Evolutionary conservation across 208 protist genomes (phyloP), one percentile per base, ranked within the genome.

Genomic region (Wallacemonas sp.): DNA sequence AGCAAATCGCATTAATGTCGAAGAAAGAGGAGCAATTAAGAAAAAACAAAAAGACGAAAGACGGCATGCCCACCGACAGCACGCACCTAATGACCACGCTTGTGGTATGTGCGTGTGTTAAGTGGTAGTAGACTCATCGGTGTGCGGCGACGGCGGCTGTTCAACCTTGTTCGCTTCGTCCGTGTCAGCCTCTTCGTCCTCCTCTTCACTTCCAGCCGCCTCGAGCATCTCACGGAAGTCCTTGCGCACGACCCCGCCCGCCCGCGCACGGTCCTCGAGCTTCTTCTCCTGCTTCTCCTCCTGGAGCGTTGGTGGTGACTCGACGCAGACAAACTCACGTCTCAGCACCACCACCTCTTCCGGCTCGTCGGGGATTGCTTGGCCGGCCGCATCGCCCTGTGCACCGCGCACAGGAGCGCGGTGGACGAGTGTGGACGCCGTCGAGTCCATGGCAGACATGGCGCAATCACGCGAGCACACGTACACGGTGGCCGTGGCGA

Each of bases 401-500:
- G n/a, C n/a, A n/a, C n/a, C n/a, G n/a, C n/a, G n/a, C n/a, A n/a
- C n/a, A n/a, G n/a, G n/a, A n/a, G n/a, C n/a, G n/a, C n/a, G n/a
- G n/a, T n/a, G n/a, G n/a, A n/a, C n/a, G n/a, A n/a, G n/a, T n/a
- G n/a, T n/a, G 50, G 3, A 5, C 15, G 50, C 9, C 3, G 9
- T 32, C n/a, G 42, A 9, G 42, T 10, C 19, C 9, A 6, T 6
- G 30, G 29, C 50, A 3, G 6, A 2, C 17, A 57, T 4, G 27
- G 75, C 71, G 55, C 89, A 94, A 45, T 85, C 69, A 17, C 74
- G 72, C 22, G 72, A 71, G 42, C 89, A 94, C 0, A 81, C 73
- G 70, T 90, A 94, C 42, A 94, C 73, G 17, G 85, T 92, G 32
- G 78, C 74, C 1, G 85, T 87, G n/a, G 76, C 85, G 66, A 89